Evolutionary conservation across 2,329 filamentous ascomycete genomes (phyloP), one percentile per base, ranked within the genome.

Genomic region (Exophiala sideris): DNA sequence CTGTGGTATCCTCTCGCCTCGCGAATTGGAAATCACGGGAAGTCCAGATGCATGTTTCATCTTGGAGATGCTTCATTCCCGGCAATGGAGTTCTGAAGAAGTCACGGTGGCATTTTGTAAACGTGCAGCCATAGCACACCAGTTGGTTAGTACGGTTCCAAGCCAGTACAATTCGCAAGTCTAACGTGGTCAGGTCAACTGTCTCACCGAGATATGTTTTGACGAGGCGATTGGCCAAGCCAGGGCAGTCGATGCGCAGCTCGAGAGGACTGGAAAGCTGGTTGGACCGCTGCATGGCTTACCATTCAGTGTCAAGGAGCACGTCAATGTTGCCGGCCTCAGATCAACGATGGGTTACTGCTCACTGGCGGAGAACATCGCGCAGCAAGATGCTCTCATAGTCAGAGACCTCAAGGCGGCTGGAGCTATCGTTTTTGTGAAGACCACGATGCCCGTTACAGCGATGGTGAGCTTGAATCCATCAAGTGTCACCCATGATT

Each of bases 231-330:
- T 72, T 45, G 39, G 61, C 5, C 56, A 65, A 24, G 69, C 70
- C 1, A 69, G 62, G 54, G 63, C 68, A 41, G 57, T 70, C 3
- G 70, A 71, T 56, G 50, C 56, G 5, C 60, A 68, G 24, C 68
- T 59, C 33, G 56, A 64, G 39, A 48, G 59, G 18, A 69, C 66
- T 0, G 72, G 72, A 3, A 71, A 73, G 59, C 60, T 73, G 11
- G 72, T 78, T 62, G 78, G 79, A 2, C 71, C 76, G 16, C 60
- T 78, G 10, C 80, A 80, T 64, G 80, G 79, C 0, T 65, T 83
- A 5, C 79, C 79, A 0, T 72, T 83, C 51, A 77, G 73, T 8
- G 60, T 83, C 10, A 86, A 85, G 64, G 83, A 85, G 46, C 80
- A 81, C 8, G 85, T 85, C 67, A 78, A 84, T 16, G 70, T 86